These are phyloP conservation scores for Suhomyces ambrosiae DNA, from an alignment of 1,139 yeast species.

Conservation along the genomic window DNA sequence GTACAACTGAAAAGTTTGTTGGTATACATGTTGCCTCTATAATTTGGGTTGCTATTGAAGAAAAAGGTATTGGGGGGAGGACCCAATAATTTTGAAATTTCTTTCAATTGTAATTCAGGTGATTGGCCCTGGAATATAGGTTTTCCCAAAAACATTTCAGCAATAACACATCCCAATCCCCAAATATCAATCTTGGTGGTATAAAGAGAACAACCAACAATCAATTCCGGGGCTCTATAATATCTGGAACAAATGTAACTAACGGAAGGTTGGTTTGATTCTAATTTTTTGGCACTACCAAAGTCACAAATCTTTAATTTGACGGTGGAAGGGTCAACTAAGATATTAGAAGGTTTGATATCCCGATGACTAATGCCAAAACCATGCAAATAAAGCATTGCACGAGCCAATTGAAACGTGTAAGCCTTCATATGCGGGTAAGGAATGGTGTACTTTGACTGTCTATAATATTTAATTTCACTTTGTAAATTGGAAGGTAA, in stretches of 20 bases:
- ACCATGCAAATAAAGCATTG: slow-evolving; percentile 79
- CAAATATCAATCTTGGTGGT: slow-evolving; percentile 81
- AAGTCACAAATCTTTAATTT: slow-evolving; percentile 76
- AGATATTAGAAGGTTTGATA: slow-evolving; percentile 76
- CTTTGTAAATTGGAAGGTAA: slow-evolving; percentile 76
- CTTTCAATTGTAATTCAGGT: slow-evolving; percentile 73
- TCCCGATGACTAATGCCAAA: slow-evolving; percentile 81
- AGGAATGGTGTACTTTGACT: slow-evolving; percentile 64
- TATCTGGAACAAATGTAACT: slow-evolving; percentile 79
- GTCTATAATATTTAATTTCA: slow-evolving; percentile 71
- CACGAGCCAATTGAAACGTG: slow-evolving; percentile 79
- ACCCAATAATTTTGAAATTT: slow-evolving; percentile 74
- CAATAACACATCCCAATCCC: slow-evolving; percentile 85
- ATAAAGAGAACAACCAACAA: slow-evolving; percentile 74
- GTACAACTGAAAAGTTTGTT: slow-evolving; percentile 67
- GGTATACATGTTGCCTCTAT: slow-evolving; percentile 72
- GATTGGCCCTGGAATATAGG: slow-evolving; percentile 83
- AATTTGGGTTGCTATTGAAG: slow-evolving; percentile 71
- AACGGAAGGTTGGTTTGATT: slow-evolving; percentile 72
- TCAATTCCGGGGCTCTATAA: slow-evolving; percentile 81
- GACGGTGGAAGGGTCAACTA: slow-evolving; percentile 69
- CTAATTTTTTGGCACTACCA: slow-evolving; percentile 79
- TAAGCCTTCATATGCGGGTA: slow-evolving; percentile 75
- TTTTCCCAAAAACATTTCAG: slow-evolving; percentile 80
- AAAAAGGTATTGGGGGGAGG: slow-evolving; percentile 76